phyloP scores from a whole-genome alignment of 2,329 filamentous ascomycete species.

The Xylariomycetidae sp. region DNA sequence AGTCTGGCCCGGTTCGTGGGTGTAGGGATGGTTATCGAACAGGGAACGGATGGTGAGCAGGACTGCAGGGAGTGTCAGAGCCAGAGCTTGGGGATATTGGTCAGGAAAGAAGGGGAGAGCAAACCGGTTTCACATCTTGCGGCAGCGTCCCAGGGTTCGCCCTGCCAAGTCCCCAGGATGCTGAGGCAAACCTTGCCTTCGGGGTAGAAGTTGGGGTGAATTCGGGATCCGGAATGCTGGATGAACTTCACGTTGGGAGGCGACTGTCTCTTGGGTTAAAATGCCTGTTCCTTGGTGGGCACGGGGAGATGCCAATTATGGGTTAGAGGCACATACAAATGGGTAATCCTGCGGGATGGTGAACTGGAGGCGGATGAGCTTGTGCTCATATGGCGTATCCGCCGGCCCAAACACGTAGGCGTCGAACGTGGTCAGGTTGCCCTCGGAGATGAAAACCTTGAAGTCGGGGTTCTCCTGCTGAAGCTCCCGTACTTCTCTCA shows the following conservation, averaged over 20 bases:
- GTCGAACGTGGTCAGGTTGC: slow-evolving; percentile 9
- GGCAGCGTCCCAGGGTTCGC: slow-evolving; percentile 9
- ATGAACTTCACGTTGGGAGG: slow-evolving; percentile 13
- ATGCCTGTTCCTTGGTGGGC: too few relatives aligned
- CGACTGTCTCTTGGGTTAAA: too few relatives aligned
- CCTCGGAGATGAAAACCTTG: slow-evolving; percentile 11
- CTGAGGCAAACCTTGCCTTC: slow-evolving; percentile 12
- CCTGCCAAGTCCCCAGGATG: slow-evolving; percentile 11
- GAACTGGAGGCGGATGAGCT: slow-evolving; percentile 12
- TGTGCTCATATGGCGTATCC: slow-evolving; percentile 12
- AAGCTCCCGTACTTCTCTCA: slow-evolving; percentile 7
- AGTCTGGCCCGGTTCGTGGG: slow-evolving; percentile 7
- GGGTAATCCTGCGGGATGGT: slow-evolving; percentile 10
- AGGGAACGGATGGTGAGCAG: slow-evolving; percentile 10
- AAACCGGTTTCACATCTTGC: slow-evolving; percentile 10
- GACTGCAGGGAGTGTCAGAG: slow-evolving; percentile 4
- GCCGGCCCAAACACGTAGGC: slow-evolving; percentile 10
- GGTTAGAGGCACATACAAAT: slow-evolving; percentile 3
- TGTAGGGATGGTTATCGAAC: slow-evolving; percentile 12
- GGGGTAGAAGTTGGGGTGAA: slow-evolving; percentile 13
- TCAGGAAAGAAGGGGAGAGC: not conserved
- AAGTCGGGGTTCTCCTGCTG: slow-evolving; percentile 11
- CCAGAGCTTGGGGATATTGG: not conserved
- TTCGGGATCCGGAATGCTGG: slow-evolving; percentile 6
- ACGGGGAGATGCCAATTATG: not conserved